A percentile compares a stretch with the other conserved stretches of the same genome.
phyloP scores from a whole-genome alignment of 306 rosid species.

The Lathyrus aphaca region DNA sequence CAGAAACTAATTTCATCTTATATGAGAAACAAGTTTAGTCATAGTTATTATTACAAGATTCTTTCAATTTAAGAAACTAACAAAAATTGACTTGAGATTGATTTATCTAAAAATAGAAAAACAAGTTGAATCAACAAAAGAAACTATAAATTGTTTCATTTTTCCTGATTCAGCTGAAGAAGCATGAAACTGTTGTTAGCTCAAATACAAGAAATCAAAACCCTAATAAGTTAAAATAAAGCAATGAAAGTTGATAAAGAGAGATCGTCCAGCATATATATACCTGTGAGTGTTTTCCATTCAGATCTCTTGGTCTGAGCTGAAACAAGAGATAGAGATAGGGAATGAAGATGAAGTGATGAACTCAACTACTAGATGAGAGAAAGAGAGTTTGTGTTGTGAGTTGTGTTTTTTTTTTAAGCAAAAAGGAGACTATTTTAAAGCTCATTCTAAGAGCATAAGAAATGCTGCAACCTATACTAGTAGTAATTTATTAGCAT shows the following conservation, averaged over 20 bases:
- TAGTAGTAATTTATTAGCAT: too few species aligned
- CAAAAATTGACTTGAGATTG: neutral
- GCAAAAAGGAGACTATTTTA: too few species aligned
- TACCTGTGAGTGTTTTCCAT: slow-evolving; percentile 79
- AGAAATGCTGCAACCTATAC: too few species aligned
- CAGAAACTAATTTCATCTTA: neutral
- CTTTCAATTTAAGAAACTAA: neutral
- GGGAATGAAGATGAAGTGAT: slow-evolving; percentile 36
- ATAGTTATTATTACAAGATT: neutral
- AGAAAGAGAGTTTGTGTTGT: too few species aligned
- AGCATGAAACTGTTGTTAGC: slow-evolving; percentile 20
- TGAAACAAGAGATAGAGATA: slow-evolving; percentile 51
- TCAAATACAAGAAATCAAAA: slow-evolving; percentile 1
- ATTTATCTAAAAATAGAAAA: neutral
- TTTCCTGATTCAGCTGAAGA: neutral
- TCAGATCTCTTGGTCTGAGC: slow-evolving; percentile 69
- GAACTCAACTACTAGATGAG: neutral
- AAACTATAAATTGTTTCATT: neutral
- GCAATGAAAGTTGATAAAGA: neutral
- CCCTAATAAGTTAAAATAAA: neutral
- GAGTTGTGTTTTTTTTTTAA: too few species aligned
- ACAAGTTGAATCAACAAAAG: neutral
- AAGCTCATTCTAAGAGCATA: too few species aligned
- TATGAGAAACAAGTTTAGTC: neutral
- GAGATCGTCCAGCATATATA: slow-evolving; percentile 37